phyloP scores from a whole-genome alignment of 2,329 filamentous ascomycete species.

The Sclerotinia borealis region DNA sequence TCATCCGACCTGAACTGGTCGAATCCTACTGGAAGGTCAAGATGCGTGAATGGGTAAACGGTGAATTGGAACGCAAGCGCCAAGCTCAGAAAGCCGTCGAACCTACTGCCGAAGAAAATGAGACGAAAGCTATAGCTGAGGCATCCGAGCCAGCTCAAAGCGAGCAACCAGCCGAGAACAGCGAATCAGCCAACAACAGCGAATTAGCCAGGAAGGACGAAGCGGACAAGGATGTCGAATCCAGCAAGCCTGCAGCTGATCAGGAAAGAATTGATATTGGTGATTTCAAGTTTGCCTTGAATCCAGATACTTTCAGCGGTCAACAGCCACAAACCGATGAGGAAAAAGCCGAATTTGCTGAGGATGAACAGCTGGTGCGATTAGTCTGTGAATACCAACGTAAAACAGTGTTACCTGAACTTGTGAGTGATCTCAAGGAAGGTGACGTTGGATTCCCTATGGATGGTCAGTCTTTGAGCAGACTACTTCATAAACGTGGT shows the following conservation, averaged over 20 bases:
- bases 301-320: slow-evolving; percentile 92
- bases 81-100: slow-evolving; percentile 32
- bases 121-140: background rate
- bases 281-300: slow-evolving; percentile 80
- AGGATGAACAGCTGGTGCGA: slow-evolving; percentile 84
- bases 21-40: slow-evolving; percentile 79
- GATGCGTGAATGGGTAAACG: slow-evolving; percentile 82
- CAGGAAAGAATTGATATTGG: slow-evolving; percentile 74
- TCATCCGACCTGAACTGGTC: slow-evolving; percentile 82
- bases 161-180: background rate
- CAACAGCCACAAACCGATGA: slow-evolving; percentile 84
- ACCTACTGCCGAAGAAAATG: background rate
- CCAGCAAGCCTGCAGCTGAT: slow-evolving; percentile 26
- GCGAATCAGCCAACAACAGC: background rate
- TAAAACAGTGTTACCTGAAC: slow-evolving; percentile 71
- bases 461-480: slow-evolving; percentile 89
- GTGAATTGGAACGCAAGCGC: slow-evolving; percentile 62
- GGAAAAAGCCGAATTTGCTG: slow-evolving; percentile 75
- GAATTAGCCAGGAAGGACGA: background rate
- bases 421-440: slow-evolving; percentile 81
- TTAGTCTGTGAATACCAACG: slow-evolving; percentile 74
- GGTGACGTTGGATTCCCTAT: slow-evolving; percentile 96
- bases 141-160: slow-evolving; percentile 1
- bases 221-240: slow-evolving; percentile 22
- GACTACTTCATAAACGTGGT: slow-evolving; percentile 89